Percentiles rank a stretch among this genome's conserved stretches.
Evolutionary conservation across 768 basidiomycete genomes (phyloP).

Genomic region (Kondoa subrosea): DNA sequence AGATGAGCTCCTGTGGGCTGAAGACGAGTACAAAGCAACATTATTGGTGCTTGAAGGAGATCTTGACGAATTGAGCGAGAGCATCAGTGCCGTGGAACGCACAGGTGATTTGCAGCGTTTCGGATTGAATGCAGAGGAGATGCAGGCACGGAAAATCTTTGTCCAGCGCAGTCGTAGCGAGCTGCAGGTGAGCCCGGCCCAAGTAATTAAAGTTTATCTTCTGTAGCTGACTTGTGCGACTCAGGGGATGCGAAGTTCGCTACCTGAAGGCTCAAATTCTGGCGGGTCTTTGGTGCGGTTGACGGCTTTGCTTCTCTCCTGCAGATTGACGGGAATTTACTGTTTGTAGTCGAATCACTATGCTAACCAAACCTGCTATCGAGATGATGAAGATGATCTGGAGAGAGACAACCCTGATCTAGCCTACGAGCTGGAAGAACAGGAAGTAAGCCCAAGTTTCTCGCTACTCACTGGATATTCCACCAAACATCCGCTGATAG

Average conservation of each 20-base stretch:
- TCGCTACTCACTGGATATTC: neutral
- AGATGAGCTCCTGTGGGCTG: neutral
- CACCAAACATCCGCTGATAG: neutral
- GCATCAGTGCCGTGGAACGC: neutral
- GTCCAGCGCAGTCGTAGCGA: neutral
- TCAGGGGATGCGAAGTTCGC: neutral
- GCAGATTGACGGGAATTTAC: too few relatives aligned
- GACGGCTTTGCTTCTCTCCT: neutral
- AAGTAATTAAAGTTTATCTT: neutral
- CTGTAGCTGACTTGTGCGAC: too few relatives aligned
- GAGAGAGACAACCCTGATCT: neutral
- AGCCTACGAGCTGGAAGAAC: neutral
- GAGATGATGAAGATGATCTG: neutral
- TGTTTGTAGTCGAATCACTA: neutral
- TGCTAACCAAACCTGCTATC: neutral
- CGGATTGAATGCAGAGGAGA: neutral
- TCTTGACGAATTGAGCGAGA: neutral
- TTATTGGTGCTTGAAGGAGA: neutral
- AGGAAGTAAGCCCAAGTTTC: conserved; percentile 1
- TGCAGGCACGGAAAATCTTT: neutral
- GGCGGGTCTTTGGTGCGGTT: neutral
- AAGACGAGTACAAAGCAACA: neutral
- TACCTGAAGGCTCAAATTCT: neutral
- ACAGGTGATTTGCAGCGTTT: neutral
- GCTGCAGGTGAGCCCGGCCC: neutral